phyloP scores from a whole-genome alignment of 2,329 filamentous ascomycete genomes.

The Alternaria sp. region DNA sequence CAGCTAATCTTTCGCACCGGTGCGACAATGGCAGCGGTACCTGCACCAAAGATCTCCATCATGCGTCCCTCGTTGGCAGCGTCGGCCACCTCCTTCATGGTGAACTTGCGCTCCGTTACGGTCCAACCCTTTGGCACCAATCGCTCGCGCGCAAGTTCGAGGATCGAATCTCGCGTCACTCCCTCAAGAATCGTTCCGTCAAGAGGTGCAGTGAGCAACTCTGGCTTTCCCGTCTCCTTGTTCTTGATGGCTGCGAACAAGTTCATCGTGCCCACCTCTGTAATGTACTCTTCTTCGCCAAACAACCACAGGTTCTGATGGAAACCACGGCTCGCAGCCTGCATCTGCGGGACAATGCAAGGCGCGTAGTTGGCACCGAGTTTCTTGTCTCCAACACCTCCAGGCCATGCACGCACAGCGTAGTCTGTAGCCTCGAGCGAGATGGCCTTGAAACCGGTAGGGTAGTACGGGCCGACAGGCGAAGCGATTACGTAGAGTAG shows the following conservation, averaged over 20 bases:
- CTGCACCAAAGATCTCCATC: constrained; percentile 91
- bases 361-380: constrained; percentile 99
- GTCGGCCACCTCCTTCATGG: constrained; percentile 84
- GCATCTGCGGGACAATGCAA: constrained; percentile 93
- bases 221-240: constrained; percentile 87
- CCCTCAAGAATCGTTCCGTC: constrained; percentile 97
- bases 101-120: constrained; percentile 87
- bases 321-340: constrained; percentile 89
- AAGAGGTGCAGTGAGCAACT: constrained; percentile 92
- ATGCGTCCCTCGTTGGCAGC: constrained; percentile 85
- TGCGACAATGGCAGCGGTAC: constrained; percentile 92
- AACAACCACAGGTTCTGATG: constrained; percentile 99
- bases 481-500: constrained; percentile 95
- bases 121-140: constrained; percentile 87
- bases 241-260: constrained; percentile 88
- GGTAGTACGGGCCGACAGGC: constrained; percentile 97
- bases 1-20: constrained; percentile 90
- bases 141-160: constrained; percentile 84
- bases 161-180: constrained; percentile 89
- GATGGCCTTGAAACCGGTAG: constrained; percentile 96
- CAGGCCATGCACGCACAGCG: constrained; percentile 96
- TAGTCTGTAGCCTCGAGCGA: constrained; percentile 96
- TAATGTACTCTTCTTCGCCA: constrained; percentile 92
- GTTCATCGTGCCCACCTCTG: constrained; percentile 99
- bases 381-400: constrained; percentile 97